Evolutionary conservation across 352 stramenopile species (phyloP).

Genomic region (Aphanomyces stellatus): DNA sequence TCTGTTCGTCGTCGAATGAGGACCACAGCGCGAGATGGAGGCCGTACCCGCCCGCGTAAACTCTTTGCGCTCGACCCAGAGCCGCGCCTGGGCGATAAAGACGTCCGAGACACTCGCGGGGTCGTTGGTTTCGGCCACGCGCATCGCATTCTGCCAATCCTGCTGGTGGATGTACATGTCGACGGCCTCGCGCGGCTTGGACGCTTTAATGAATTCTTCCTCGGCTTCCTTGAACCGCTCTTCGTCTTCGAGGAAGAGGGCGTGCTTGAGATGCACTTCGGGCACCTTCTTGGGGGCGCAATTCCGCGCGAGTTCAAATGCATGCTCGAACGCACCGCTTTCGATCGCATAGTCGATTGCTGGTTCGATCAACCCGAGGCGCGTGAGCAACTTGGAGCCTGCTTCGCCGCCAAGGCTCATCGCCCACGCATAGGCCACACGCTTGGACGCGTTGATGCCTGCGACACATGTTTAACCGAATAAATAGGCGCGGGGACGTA

Average conservation of each 20-base stretch:
- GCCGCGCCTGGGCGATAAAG: conserved; percentile 84
- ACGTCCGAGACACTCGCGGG: conserved; percentile 83
- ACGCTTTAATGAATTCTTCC: conserved; percentile 87
- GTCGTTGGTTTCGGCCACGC: conserved; percentile 87
- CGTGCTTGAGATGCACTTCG: conserved; percentile 91
- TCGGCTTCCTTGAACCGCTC: conserved; percentile 90
- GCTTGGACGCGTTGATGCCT: conserved; percentile 82
- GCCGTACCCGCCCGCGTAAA: conserved; percentile 30
- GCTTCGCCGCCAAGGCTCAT: conserved; percentile 86
- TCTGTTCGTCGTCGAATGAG: conserved; percentile 34
- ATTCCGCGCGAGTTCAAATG: conserved; percentile 86
- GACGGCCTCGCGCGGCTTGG: conserved; percentile 89
- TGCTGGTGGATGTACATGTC: conserved; percentile 96
- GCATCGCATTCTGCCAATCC: conserved; percentile 87
- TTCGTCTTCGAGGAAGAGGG: conserved; percentile 90
- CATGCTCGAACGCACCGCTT: conserved; percentile 87
- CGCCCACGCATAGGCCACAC: conserved; percentile 90
- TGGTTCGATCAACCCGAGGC: conserved; percentile 87
- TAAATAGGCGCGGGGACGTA: not conserved
- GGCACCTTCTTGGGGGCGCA: conserved; percentile 81
- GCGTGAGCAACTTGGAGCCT: conserved; percentile 85
- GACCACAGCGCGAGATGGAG: not conserved
- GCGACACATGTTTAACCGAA: not conserved
- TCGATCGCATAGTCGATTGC: conserved; percentile 93
- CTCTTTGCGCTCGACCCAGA: conserved; percentile 82